Conservation (phyloP, 805 yeast species). For the Sungouiella thailandica region DNA sequence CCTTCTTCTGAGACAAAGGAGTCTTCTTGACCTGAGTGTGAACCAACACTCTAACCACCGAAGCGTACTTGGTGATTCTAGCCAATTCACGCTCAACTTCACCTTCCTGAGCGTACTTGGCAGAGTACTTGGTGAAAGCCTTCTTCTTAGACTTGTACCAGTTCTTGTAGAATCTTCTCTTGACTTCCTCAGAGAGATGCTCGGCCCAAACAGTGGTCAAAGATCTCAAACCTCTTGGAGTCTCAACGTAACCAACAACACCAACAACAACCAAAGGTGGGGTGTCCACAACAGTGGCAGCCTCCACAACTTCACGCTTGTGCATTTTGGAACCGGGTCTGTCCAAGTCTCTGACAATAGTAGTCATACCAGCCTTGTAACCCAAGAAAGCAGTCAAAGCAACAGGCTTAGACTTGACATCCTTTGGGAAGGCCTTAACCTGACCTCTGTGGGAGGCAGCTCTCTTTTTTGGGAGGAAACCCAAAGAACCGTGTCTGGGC, state of each 20-base stretch:
- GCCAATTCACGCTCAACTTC: conserved; percentile 94
- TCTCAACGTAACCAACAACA: conserved; percentile 99
- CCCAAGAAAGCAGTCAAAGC: conserved; percentile 99
- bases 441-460: conserved; percentile 97
- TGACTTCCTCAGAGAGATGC: conserved; percentile 98
- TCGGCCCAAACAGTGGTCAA: conserved; percentile 99
- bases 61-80: conserved; percentile 96
- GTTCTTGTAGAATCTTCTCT: conserved; percentile 99
- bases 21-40: conserved; percentile 99
- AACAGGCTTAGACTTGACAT: conserved; percentile 95
- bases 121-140: conserved; percentile 99
- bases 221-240: conserved; percentile 99
- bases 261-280: conserved; percentile 99
- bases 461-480: conserved; percentile 99
- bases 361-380: conserved; percentile 99
- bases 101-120: conserved; percentile 92
- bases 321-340: conserved; percentile 99
- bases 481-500: conserved; percentile 99
- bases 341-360: conserved; percentile 99
- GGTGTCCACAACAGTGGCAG: conserved; percentile 98
- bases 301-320: conserved; percentile 99
- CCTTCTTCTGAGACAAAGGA: conserved; percentile 98
- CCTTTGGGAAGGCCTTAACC: conserved; percentile 99
- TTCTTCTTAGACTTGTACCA: conserved; percentile 99
- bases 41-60: conserved; percentile 97